Evolutionary conservation across 176 grass and related monocot genomes (phyloP).

Genomic region (Triticum timopheevii): DNA sequence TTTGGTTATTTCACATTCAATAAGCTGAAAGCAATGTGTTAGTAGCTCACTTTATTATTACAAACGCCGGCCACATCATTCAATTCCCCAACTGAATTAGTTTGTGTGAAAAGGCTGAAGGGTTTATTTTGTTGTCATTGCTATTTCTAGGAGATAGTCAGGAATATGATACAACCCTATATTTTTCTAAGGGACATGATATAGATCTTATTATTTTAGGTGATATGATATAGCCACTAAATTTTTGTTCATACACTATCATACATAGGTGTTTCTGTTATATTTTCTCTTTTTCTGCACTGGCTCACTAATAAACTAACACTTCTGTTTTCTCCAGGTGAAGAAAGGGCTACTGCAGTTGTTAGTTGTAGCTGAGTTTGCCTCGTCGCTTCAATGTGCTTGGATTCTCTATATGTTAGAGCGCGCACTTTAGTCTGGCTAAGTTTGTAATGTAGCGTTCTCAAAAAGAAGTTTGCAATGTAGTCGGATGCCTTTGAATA

Average conservation of each 20-base stretch:
- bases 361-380: background rate
- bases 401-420: too few species aligned
- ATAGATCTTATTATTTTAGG: too few species aligned
- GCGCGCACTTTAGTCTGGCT: too few species aligned
- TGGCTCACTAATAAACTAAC: background rate
- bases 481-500: background rate
- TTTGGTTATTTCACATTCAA: too few species aligned
- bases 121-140: background rate
- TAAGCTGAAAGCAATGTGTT: background rate
- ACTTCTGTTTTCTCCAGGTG: background rate
- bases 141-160: background rate
- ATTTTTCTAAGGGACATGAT: too few species aligned
- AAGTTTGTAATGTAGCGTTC: background rate
- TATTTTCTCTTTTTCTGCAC: background rate
- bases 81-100: background rate
- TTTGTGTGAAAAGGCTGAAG: background rate
- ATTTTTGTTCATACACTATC: background rate
- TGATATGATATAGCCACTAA: too few species aligned
- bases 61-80: background rate
- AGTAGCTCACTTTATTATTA: background rate
- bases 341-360: background rate
- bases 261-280: background rate
- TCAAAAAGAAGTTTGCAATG: too few species aligned
- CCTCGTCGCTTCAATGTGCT: background rate
- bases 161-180: background rate